Evolutionary conservation across 2,329 filamentous ascomycete genomes (phyloP), one percentile per base, ranked within the genome.

Genomic region (Aspergillus fructus): DNA sequence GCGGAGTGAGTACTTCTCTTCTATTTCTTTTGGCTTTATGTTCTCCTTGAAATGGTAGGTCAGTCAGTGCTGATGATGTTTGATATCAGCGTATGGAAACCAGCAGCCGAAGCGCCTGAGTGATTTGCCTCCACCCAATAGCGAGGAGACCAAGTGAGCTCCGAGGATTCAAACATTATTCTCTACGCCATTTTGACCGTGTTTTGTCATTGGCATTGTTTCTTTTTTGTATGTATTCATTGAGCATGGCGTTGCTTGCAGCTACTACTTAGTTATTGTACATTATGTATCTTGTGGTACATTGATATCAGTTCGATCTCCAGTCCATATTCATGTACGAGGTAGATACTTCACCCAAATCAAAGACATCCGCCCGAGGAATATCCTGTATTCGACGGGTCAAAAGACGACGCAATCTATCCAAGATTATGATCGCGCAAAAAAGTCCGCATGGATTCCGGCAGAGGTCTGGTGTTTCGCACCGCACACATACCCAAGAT

Each of bases 71-170:
- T 45, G 11, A 24, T 51, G n/a, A 24, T n/a, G 5, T 24, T 39
- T 27, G 15, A 37, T n/a, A 37, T 7, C 56, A 72, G 70, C 66
- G 15, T 71, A 69, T 61, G 65, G 63, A 15, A 55, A 65, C 45
- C 64, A 69, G 53, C 61, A 59, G 27, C 53, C 58, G 30, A 61
- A 66, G 59, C 58, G 59, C 46, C 40, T 64, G 46, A 8, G n/a
- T 8, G 30, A 48, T 46, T 7, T 27, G 23, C 23, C 43, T 30
- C 12, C 13, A 12, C 12, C 43, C 5, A 17, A 7, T 12, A 21
- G 43, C 13, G 4, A 23, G 13, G 41, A 45, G 15, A 30, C 24
- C 30, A 30, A 46, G 17, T 53, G 40, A 53, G 12, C 41, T 30
- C 27, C 27, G 19, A 13, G 24, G 23, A n/a, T 51, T 48, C 19